Conservation (phyloP, 1,139 yeast species). For the Magnusiomyces magnusii region DNA sequence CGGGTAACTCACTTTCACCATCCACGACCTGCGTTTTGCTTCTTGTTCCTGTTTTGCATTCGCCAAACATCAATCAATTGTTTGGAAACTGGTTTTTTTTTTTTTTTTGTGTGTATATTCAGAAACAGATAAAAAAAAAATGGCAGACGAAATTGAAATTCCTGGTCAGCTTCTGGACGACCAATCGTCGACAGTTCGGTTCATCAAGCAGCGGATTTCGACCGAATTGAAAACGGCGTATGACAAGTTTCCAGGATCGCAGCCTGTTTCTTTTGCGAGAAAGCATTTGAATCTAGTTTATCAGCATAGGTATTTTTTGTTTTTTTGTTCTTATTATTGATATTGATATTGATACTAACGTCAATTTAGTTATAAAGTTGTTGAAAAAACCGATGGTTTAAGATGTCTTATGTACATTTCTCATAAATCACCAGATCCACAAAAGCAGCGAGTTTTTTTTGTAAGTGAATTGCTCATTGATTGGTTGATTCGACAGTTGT, state of each 20-base stretch:
- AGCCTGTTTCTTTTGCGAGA: slow-evolving; percentile 86
- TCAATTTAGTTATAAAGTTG: slow-evolving; percentile 43
- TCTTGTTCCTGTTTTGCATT: not conserved
- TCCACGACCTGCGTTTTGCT: not conserved
- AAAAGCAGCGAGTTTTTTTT: slow-evolving; percentile 42
- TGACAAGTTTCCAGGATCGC: slow-evolving; percentile 72
- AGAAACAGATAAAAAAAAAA: not conserved
- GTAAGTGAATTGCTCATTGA: slow-evolving; percentile 5
- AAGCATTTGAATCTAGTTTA: slow-evolving; percentile 60
- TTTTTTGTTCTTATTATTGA: not conserved
- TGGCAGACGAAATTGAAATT: not conserved
- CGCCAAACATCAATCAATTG: not conserved
- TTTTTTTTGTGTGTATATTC: too few relatives aligned
- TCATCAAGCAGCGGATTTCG: not conserved
- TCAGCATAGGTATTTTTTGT: slow-evolving; percentile 41
- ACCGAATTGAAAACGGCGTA: not conserved
- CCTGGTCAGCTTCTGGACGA: not conserved
- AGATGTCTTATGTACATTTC: slow-evolving; percentile 75
- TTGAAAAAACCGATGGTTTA: slow-evolving; percentile 94
- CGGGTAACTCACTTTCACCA: too few relatives aligned
- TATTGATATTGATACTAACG: slow-evolving; percentile 42
- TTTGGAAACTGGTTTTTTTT: not conserved
- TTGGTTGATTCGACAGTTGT: not conserved
- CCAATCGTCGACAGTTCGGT: not conserved
- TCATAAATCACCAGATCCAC: slow-evolving; percentile 30